phyloP scores from a whole-genome alignment of 2,329 filamentous ascomycete species.

The Botrytis byssoidea region DNA sequence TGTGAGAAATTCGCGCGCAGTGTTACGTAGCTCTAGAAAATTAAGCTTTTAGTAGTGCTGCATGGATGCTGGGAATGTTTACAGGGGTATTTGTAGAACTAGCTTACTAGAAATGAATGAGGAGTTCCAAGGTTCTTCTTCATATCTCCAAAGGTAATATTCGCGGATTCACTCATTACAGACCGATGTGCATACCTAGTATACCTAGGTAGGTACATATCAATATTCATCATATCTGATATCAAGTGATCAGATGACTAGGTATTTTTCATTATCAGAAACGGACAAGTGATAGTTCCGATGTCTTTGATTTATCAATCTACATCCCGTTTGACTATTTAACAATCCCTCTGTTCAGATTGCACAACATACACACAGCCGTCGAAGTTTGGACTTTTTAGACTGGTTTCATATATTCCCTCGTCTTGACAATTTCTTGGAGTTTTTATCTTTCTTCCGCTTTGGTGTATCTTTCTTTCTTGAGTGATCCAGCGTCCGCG shows the following conservation, averaged over 20 bases:
- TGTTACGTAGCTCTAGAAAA: constrained; percentile 1
- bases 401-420: neutral
- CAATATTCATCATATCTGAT: neutral
- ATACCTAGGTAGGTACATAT: neutral
- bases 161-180: neutral
- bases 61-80: neutral
- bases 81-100: neutral
- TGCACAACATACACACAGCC: neutral
- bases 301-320: neutral
- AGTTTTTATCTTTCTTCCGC: neutral
- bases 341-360: neutral
- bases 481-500: neutral
- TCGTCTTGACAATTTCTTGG: neutral
- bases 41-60: constrained; percentile 1
- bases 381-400: neutral
- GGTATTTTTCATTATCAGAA: neutral
- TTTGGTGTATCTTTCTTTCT: neutral
- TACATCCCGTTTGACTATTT: neutral
- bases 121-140: no score
- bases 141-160: neutral
- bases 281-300: neutral
- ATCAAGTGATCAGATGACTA: neutral
- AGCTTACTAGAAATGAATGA: neutral
- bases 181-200: neutral
- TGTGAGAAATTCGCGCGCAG: neutral